phyloP scores from a whole-genome alignment of 306 rosid genomes.

The Vigna reflexopilosa region DNA sequence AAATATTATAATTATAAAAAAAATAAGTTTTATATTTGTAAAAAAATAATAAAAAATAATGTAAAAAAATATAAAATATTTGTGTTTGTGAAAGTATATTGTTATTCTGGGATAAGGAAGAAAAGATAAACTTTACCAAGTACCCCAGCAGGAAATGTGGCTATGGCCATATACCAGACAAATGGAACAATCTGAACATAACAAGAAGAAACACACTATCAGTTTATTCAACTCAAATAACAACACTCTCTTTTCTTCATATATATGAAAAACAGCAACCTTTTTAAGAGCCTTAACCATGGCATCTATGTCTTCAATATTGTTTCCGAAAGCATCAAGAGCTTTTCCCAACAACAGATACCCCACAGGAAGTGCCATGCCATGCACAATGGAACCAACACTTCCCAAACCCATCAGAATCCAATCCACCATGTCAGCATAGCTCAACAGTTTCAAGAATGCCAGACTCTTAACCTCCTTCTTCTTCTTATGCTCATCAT shows the following conservation, averaged over 20 bases:
- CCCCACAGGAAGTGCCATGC: conserved; percentile 89
- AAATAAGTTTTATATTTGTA: no score
- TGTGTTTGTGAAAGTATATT: no score
- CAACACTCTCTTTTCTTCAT: no score
- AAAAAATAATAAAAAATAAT: no score
- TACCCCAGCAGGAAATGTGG: conserved; percentile 91
- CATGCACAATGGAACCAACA: conserved; percentile 80
- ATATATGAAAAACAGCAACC: conserved; percentile 38
- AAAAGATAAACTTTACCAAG: conserved; percentile 59
- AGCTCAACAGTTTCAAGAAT: conserved; percentile 65
- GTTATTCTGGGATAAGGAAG: no score
- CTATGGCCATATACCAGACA: conserved; percentile 96
- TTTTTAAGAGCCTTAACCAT: conserved; percentile 77
- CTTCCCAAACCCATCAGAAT: conserved; percentile 70
- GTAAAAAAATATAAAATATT: no score
- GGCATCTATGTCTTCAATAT: conserved; percentile 53
- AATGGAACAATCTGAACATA: conserved; percentile 72
- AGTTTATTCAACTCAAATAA: conserved; percentile 12
- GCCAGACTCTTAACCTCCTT: conserved; percentile 39
- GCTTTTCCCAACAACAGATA: conserved; percentile 83
- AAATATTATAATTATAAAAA: no score
- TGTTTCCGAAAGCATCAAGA: conserved; percentile 74
- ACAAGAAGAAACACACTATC: conserved; percentile 2
- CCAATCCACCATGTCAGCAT: conserved; percentile 80
- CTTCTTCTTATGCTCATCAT: conserved; percentile 25